These are phyloP conservation scores for Sextonia rubra DNA, from an alignment of 164 flowering plant genomes.

Conservation along the genomic window DNA sequence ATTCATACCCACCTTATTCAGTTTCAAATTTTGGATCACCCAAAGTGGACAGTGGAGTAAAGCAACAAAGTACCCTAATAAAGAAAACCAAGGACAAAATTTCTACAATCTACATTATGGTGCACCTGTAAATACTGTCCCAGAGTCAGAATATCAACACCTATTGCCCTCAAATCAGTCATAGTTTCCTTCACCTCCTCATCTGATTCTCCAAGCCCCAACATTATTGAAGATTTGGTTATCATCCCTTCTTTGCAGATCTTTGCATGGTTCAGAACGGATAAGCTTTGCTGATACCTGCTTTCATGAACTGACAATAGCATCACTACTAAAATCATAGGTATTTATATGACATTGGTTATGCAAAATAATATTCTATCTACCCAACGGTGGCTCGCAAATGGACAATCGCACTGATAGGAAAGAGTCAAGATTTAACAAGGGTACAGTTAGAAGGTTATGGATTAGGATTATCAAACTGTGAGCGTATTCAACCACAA, in stretches of 20 bases:
- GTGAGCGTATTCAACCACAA: too few species aligned
- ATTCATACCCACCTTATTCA: neutral
- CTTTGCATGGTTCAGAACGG: conserved; percentile 83
- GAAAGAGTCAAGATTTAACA: neutral
- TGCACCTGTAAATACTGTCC: conserved; percentile 90
- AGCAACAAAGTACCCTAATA: neutral
- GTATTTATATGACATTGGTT: neutral
- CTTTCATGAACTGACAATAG: neutral
- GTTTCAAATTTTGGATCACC: neutral
- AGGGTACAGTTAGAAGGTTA: neutral
- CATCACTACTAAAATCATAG: neutral
- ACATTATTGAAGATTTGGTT: conserved; percentile 89
- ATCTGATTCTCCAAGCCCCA: conserved; percentile 93
- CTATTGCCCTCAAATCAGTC: conserved; percentile 78
- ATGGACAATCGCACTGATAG: neutral
- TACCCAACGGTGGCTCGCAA: neutral
- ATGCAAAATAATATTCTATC: neutral
- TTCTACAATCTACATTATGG: conserved; percentile 1
- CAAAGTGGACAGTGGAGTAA: neutral
- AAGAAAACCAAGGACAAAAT: neutral
- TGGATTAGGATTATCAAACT: neutral
- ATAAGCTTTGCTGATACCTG: conserved; percentile 87
- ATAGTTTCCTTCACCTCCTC: conserved; percentile 81
- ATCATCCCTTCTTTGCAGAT: conserved; percentile 73
- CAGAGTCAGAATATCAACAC: conserved; percentile 85